Evolutionary conservation across 768 basidiomycete genomes (phyloP).

Genomic region (Phlebiopsis flavidoalba): DNA sequence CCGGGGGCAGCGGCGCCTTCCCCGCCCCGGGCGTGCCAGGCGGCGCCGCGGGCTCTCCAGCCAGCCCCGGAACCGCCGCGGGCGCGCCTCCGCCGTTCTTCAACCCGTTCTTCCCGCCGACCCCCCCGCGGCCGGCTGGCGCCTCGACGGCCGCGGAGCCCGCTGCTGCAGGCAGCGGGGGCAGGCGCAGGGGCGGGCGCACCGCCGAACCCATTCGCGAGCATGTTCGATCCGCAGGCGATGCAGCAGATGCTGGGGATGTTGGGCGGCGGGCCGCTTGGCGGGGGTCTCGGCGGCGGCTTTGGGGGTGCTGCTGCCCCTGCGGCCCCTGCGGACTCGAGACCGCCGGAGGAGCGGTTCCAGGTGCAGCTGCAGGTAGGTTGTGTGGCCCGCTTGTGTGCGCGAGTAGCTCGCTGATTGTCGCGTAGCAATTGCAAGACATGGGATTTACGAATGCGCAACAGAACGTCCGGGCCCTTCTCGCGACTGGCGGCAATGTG

Average conservation of each 20-base stretch:
- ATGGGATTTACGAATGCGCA: conserved; percentile 92
- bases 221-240: conserved; percentile 38
- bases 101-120: conserved; percentile 17
- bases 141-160: conserved; percentile 18
- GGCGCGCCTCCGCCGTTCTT: conserved; percentile 18
- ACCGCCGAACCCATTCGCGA: conserved; percentile 10
- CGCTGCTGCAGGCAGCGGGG: conserved; percentile 19
- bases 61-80: neutral
- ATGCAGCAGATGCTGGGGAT: conserved; percentile 36
- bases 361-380: conserved; percentile 77
- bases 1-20: conserved; percentile 33
- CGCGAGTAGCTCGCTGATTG: neutral
- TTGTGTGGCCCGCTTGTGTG: conserved; percentile 5
- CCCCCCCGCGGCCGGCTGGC: conserved; percentile 17
- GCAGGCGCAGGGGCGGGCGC: conserved; percentile 21
- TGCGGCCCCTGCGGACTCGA: conserved; percentile 55
- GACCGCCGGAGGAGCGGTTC: conserved; percentile 89
- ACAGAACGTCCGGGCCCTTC: conserved; percentile 86
- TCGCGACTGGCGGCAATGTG: conserved; percentile 91
- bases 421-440: conserved; percentile 75
- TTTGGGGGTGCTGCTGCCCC: conserved; percentile 24
- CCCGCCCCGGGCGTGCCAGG: conserved; percentile 58
- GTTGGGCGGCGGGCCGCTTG: conserved; percentile 26
- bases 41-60: neutral
- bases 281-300: conserved; percentile 15